These are phyloP conservation scores for Cornus controversa DNA, from an alignment of 148 eudicot species.

Conservation along the genomic window DNA sequence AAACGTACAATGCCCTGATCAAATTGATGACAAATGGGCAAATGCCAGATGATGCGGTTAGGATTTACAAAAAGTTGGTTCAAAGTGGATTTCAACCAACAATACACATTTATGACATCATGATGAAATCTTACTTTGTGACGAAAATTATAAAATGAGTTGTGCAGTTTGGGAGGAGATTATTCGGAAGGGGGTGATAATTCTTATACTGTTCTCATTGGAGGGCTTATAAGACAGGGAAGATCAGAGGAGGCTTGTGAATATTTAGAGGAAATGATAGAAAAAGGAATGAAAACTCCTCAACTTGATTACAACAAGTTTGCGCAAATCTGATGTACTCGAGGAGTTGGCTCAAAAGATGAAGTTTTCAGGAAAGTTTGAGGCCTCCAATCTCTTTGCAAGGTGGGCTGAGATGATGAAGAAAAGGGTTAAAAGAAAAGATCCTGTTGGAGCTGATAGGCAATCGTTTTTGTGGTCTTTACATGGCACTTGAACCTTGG, in stretches of 20 bases:
- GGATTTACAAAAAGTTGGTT: constrained; percentile 76
- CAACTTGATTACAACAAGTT: constrained; percentile 72
- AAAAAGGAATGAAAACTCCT: constrained; percentile 89
- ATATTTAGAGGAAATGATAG: constrained; percentile 75
- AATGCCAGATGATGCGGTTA: constrained; percentile 80
- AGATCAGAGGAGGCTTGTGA: constrained; percentile 71
- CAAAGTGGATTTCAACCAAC: constrained; percentile 56
- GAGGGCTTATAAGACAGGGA: constrained; percentile 73
- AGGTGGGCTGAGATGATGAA: constrained; percentile 66
- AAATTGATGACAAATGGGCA: constrained; percentile 66
- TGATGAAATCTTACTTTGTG: constrained; percentile 71
- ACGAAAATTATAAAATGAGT: constrained; percentile 59
- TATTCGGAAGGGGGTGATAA: constrained; percentile 69
- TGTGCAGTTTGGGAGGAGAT: constrained; percentile 85
- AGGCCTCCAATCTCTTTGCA: constrained; percentile 58
- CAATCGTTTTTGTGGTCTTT: neutral
- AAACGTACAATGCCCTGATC: constrained; percentile 69
- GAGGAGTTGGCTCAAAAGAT: constrained; percentile 71
- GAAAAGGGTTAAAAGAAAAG: constrained; percentile 33
- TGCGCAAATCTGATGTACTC: constrained; percentile 56
- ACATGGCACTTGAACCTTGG: neutral
- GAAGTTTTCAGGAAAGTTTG: constrained; percentile 60
- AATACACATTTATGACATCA: constrained; percentile 80
- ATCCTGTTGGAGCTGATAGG: constrained; percentile 10
- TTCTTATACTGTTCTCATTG: constrained; percentile 67